Base-by-base conservation (phyloP, 805 yeast species). In the Saccharomycopsis vini region DNA sequence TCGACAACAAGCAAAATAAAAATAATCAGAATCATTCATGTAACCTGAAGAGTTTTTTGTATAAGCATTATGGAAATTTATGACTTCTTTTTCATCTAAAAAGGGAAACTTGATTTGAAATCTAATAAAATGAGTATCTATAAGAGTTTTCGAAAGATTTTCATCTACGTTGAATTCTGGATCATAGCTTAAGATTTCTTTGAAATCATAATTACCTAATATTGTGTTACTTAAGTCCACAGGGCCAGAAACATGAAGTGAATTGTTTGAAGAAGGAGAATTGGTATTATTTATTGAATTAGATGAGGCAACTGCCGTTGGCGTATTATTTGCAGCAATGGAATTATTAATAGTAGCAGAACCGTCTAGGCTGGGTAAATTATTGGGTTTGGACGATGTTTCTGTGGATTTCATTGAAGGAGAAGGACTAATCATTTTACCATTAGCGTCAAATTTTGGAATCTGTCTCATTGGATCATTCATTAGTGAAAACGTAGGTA, bases 41-140 rank as follows among this genome's bases (percentile, higher is more conserved):
- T 57, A 56, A 4, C 63, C 62, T 9, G 59, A 47, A 21, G 57
- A 46, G 39, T 58, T 57, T 30, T 60, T 58, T n/a, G 57, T 53
- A 46, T 71, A 75, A 21, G 69, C 68, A 45, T 67, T 67, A 56
- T 74, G 76, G 50, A 75, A 75, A 23, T 62, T 61, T 33, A 68
- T 61, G 19, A 75, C 68, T 43, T 73, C 79, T 26, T 62, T 61
- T 54, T 75, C 79, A 51, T 71, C 72, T 24, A 76, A 56, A 24
- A 76, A 50, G 0, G 81, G 81, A 50, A 75, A 75, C 50, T 75
- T 74, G 56, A 71, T 72, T 51, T 76, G 81, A 31, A 75, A 55
- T 40, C 76, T 60, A 10, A 75, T 65, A 56, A 76, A 75, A 54
- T 72, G 75, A n/a, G 73, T 69, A 45, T 73, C 78, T 36, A 75